Conservation (phyloP, 345 rosid genomes). For the Dipteronia sinensis region DNA sequence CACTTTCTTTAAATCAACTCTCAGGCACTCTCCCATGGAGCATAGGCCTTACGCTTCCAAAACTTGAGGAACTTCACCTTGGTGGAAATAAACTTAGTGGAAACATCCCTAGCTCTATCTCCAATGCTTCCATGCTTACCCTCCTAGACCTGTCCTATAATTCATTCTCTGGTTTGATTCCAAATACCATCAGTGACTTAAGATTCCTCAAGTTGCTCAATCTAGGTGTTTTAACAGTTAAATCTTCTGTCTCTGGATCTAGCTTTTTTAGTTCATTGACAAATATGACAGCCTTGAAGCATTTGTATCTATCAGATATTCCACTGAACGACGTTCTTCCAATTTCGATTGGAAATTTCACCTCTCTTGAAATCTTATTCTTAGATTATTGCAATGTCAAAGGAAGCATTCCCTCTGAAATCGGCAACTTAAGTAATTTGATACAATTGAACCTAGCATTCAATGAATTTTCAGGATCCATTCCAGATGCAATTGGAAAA, state of each 20-base stretch:
- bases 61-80: not conserved
- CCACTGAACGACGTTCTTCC: slow-evolving; percentile 17
- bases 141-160: not conserved
- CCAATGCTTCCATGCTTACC: not conserved
- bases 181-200: not conserved
- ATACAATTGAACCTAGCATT: not conserved
- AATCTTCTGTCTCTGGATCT: not conserved
- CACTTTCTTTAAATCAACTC: not conserved
- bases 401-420: slow-evolving; percentile 17
- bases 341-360: slow-evolving; percentile 15
- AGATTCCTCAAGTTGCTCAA: not conserved
- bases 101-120: slow-evolving; percentile 7
- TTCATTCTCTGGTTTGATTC: not conserved
- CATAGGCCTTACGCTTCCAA: not conserved
- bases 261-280: slow-evolving; percentile 23
- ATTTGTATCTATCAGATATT: not conserved
- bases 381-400: slow-evolving; percentile 1
- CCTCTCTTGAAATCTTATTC: not conserved
- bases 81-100: not conserved
- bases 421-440: slow-evolving; percentile 8
- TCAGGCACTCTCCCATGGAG: not conserved
- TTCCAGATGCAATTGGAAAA: slow-evolving; percentile 18
- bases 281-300: not conserved
- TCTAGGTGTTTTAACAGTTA: not conserved
- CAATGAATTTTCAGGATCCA: slow-evolving; percentile 15